Evolutionary conservation across 305 asterid species (phyloP).

Genomic region (Ajuga reptans): DNA sequence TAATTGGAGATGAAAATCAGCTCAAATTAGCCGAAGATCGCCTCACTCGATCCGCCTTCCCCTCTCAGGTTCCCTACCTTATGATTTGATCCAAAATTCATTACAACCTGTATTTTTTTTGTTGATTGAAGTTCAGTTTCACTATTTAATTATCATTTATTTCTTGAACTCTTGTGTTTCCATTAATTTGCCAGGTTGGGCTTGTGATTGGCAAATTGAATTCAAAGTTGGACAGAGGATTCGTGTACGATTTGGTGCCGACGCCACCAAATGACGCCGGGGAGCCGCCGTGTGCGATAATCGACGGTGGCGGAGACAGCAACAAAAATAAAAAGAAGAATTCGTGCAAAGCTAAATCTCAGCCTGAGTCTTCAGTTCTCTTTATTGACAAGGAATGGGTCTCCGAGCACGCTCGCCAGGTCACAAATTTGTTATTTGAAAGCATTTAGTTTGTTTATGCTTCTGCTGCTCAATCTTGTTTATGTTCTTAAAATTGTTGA

Average conservation of each 20-base stretch:
- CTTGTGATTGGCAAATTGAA: slow-evolving; percentile 78
- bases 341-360: slow-evolving; percentile 51
- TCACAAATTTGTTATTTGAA: slow-evolving; percentile 20
- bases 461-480: neutral
- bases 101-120: neutral
- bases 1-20: slow-evolving; percentile 72
- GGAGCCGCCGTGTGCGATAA: slow-evolving; percentile 58
- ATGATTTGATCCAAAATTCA: neutral
- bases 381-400: slow-evolving; percentile 78
- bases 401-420: slow-evolving; percentile 96
- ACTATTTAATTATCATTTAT: neutral
- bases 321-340: slow-evolving; percentile 47
- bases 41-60: slow-evolving; percentile 51
- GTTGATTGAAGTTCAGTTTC: neutral
- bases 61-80: slow-evolving; percentile 45
- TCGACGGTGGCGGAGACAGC: slow-evolving; percentile 40
- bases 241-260: slow-evolving; percentile 75
- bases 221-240: slow-evolving; percentile 61
- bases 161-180: neutral
- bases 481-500: neutral
- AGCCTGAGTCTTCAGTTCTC: slow-evolving; percentile 52
- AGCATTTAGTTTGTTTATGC: neutral
- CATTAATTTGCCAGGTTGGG: slow-evolving; percentile 50
- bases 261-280: slow-evolving; percentile 78
- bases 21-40: slow-evolving; percentile 64